A percentile compares a stretch with the other conserved stretches of the same genome.
Evolutionary conservation across 169 alveolate species (phyloP).

Genomic region (Plasmodium relictum): DNA sequence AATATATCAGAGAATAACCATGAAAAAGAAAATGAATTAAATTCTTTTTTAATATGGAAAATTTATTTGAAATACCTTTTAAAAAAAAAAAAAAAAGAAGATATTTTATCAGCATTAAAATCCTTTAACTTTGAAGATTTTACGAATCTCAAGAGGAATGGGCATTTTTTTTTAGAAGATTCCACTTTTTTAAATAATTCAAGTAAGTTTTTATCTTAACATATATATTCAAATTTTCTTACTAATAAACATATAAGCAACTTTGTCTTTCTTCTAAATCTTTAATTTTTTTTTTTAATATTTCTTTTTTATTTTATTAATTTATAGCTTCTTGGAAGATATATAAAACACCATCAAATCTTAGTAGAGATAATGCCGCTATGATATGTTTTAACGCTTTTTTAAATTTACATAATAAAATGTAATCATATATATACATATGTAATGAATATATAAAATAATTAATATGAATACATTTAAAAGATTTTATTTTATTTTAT

Average conservation of each 20-base stretch:
- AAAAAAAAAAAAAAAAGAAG: constrained; percentile 31
- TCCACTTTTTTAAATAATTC: background rate
- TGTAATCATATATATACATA: constrained; percentile 20
- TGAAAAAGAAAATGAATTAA: constrained; percentile 14
- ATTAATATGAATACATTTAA: background rate
- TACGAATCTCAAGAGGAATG: constrained; percentile 26
- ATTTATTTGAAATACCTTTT: constrained; percentile 52
- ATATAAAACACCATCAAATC: constrained; percentile 53
- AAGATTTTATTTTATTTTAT: background rate
- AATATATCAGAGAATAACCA: constrained; percentile 28
- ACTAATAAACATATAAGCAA: background rate
- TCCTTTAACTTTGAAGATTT: constrained; percentile 51
- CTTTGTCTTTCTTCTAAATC: background rate
- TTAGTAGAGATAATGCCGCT: constrained; percentile 72
- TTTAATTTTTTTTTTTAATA: constrained; percentile 9
- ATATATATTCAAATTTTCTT: background rate
- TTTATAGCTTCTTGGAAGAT: constrained; percentile 59
- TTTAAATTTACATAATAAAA: constrained; percentile 54
- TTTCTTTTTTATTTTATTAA: background rate
- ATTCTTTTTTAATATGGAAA: constrained; percentile 40
- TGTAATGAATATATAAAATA: background rate
- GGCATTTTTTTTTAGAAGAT: constrained; percentile 33
- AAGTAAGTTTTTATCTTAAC: constrained; percentile 7
- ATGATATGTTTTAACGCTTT: constrained; percentile 54
- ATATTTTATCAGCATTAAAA: constrained; percentile 38